A percentile compares a stretch with the other conserved stretches of the same genome.
These are phyloP conservation scores for Aspergillus sp. DNA, from an alignment of 2,329 filamentous ascomycete genomes.

Conservation along the genomic window DNA sequence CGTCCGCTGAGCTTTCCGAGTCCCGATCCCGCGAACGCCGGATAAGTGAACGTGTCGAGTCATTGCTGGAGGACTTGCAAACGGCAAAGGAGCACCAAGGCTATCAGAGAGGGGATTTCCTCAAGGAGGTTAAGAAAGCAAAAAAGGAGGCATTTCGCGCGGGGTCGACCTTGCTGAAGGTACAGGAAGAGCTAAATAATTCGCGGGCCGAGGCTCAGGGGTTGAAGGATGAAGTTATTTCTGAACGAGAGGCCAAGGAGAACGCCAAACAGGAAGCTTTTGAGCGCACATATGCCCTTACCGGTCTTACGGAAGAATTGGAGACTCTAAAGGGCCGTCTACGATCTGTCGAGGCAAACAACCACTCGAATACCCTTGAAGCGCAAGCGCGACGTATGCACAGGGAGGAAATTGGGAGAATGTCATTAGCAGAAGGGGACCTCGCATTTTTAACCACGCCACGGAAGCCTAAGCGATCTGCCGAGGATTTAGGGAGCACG, in stretches of 20 bases:
- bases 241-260: conserved; percentile 40
- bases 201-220: conserved; percentile 37
- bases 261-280: conserved; percentile 39
- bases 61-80: conserved; percentile 43
- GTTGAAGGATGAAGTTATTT: conserved; percentile 44
- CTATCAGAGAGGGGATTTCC: conserved; percentile 41
- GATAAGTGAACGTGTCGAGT: conserved; percentile 37
- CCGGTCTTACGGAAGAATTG: conserved; percentile 36
- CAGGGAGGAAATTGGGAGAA: conserved; percentile 17
- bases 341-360: conserved; percentile 30
- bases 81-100: conserved; percentile 42
- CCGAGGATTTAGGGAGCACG: conserved; percentile 18
- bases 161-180: conserved; percentile 45
- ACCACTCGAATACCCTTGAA: conserved; percentile 24
- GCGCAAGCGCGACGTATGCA: conserved; percentile 23
- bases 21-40: conserved; percentile 35
- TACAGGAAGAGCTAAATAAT: conserved; percentile 43
- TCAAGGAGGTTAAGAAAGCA: conserved; percentile 48
- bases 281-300: conserved; percentile 38
- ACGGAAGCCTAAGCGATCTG: conserved; percentile 26
- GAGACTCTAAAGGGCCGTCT: conserved; percentile 35
- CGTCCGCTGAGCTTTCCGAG: conserved; percentile 31
- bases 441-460: conserved; percentile 22
- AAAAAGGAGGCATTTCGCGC: conserved; percentile 51
- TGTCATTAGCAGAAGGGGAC: conserved; percentile 24